Percentiles rank a stretch among this genome's conserved stretches.
Evolutionary conservation across 306 rosid species (phyloP).

Genomic region (Prunus mume): DNA sequence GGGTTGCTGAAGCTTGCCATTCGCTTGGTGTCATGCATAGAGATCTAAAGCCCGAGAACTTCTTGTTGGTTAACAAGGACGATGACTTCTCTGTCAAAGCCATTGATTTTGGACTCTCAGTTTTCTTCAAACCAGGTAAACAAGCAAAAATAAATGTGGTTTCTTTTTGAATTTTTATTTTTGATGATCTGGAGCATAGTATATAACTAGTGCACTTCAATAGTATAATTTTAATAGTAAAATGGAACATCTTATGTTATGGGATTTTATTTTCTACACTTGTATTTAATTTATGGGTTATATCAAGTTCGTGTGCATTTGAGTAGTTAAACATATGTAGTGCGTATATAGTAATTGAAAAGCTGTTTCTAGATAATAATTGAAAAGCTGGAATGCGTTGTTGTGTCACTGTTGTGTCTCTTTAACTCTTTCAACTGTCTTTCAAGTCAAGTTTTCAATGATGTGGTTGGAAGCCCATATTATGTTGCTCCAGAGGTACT

Average conservation of each 20-base stretch:
- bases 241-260: background rate
- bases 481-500: conserved; percentile 99
- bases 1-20: conserved; percentile 94
- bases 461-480: conserved; percentile 96
- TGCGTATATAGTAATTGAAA: background rate
- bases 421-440: conserved; percentile 27
- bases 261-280: background rate
- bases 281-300: background rate
- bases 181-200: background rate
- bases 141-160: conserved; percentile 1
- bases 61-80: conserved; percentile 84
- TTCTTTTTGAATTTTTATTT: background rate
- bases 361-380: background rate
- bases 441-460: conserved; percentile 85
- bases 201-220: background rate
- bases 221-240: background rate
- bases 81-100: conserved; percentile 95
- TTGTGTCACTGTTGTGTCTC: background rate
- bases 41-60: conserved; percentile 93
- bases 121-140: conserved; percentile 91
- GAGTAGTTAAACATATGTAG: background rate
- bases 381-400: background rate
- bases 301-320: background rate
- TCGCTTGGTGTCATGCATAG: conserved; percentile 96
- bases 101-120: conserved; percentile 94